phyloP scores from a whole-genome alignment of 345 rosid species.

The Eucalyptus erythrocorys region DNA sequence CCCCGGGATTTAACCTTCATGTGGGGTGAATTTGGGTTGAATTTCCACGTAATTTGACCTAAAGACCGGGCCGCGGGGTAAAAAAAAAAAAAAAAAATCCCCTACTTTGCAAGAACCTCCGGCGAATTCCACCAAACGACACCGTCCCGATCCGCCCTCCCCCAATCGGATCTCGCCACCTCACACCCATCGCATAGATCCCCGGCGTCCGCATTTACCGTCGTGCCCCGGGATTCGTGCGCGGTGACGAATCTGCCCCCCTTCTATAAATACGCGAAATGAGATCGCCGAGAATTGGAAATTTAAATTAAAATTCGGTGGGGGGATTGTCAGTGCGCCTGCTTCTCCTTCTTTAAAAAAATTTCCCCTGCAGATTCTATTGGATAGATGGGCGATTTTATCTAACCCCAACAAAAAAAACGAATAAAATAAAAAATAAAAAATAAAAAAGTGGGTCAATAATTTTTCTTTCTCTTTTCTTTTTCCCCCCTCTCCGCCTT shows the following conservation, averaged over 20 bases:
- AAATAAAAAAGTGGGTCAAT: neutral
- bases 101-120: conserved; percentile 4
- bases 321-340: conserved; percentile 14
- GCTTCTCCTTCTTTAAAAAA: conserved; percentile 3
- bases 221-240: neutral
- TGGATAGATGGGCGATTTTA: conserved; percentile 44
- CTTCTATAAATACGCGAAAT: neutral
- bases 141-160: neutral
- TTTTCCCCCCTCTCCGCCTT: neutral
- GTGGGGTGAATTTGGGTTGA: conserved; percentile 52
- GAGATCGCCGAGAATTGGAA: neutral
- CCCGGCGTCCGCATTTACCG: neutral
- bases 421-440: neutral
- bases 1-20: conserved; percentile 12
- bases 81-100: no score
- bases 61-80: neutral
- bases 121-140: neutral
- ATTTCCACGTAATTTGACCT: conserved; percentile 51
- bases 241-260: neutral
- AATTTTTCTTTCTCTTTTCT: neutral
- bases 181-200: neutral
- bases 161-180: conserved; percentile 11
- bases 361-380: conserved; percentile 2
- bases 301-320: neutral
- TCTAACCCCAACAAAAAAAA: neutral